Evolutionary conservation across 2,329 filamentous ascomycete species (phyloP), one percentile per base, ranked within the genome.

Genomic region (Emmonsiellopsis sp.): DNA sequence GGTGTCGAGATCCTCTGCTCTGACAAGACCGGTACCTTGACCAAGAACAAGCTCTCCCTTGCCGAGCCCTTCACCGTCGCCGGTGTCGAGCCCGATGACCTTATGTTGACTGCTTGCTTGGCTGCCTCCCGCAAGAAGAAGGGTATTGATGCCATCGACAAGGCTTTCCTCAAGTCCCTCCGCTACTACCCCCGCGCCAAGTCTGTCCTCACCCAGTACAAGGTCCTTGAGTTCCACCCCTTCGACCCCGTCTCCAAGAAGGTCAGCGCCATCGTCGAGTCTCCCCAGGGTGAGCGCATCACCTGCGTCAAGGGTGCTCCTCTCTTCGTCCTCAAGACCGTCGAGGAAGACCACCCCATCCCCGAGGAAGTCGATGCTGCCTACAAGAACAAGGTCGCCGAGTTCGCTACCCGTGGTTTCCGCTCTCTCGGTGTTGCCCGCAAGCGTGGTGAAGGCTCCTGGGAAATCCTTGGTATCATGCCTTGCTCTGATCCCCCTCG

Each of bases 231-330:
- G 44, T 95, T 94, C 78, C 81, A 83, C 71, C 89, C 89, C 59
- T 95, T 95, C 72, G 89, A 95, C 69, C 89, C 89, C 56, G 88
- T 95, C 66, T 93, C 88, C 68, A 95, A 95, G 79, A 95, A 94
- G 77, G 88, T 95, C 55, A 84, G 83, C 63, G 88, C 89, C 51
- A 71, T 93, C 55, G 89, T 95, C 55, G 80, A 92, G 73, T 90
- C 87, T 61, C 86, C 87, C 57, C 79, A 88, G 68, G 90, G 89
- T 57, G 87, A 93, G 76, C 82, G 81, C 67, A 92, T 94, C 65
- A 84, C 83, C 69, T 95, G 89, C 72, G 87, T 95, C 71, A 95
- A 95, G 78, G 90, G 89, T 70, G 88, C 90, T 59, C 89, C 90
- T 66, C 82, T 93, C 44, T 88, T 90, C 73, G 88, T 95, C 56